phyloP scores from a whole-genome alignment of 2,329 filamentous ascomycete genomes.

The Bretziella fagacearum region DNA sequence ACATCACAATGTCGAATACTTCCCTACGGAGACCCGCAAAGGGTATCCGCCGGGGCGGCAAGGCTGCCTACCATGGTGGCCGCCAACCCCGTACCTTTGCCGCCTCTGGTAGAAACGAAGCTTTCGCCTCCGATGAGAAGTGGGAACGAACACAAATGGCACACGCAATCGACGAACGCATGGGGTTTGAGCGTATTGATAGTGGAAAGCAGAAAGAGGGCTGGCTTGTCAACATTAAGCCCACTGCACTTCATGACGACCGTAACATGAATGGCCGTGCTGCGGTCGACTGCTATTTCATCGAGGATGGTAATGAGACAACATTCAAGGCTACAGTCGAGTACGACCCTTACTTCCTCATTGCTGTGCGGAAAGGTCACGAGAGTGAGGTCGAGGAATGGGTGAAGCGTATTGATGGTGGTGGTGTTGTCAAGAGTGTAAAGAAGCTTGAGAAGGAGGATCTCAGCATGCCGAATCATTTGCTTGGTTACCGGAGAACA shows the following conservation, averaged over 20 bases:
- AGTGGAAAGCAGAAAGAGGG: conserved; percentile 65
- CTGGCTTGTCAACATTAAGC: conserved; percentile 92
- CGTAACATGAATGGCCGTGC: conserved; percentile 70
- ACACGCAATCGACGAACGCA: conserved; percentile 79
- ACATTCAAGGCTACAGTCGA: conserved; percentile 94
- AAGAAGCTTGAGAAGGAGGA: conserved; percentile 80
- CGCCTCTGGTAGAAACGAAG: conserved; percentile 61
- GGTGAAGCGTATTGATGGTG: conserved; percentile 60
- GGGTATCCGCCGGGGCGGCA: conserved; percentile 52
- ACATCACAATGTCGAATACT: conserved; percentile 40
- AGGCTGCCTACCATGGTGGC: conserved; percentile 51
- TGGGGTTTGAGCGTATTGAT: conserved; percentile 89
- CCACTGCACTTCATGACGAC: conserved; percentile 73
- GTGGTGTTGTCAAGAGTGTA: conserved; percentile 65
- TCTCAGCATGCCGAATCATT: conserved; percentile 83
- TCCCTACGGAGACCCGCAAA: conserved; percentile 43
- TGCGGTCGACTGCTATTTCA: conserved; percentile 92
- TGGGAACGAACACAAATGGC: conserved; percentile 71
- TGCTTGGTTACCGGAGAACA: conserved; percentile 75
- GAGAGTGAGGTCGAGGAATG: conserved; percentile 95
- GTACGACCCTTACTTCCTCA: conserved; percentile 91
- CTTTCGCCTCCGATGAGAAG: conserved; percentile 82
- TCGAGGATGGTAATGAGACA: conserved; percentile 52
- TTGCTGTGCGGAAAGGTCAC: conserved; percentile 72
- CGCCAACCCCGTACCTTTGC: conserved; percentile 61